Conservation (phyloP, 2,329 filamentous ascomycete species). For the Shiraia sp. region DNA sequence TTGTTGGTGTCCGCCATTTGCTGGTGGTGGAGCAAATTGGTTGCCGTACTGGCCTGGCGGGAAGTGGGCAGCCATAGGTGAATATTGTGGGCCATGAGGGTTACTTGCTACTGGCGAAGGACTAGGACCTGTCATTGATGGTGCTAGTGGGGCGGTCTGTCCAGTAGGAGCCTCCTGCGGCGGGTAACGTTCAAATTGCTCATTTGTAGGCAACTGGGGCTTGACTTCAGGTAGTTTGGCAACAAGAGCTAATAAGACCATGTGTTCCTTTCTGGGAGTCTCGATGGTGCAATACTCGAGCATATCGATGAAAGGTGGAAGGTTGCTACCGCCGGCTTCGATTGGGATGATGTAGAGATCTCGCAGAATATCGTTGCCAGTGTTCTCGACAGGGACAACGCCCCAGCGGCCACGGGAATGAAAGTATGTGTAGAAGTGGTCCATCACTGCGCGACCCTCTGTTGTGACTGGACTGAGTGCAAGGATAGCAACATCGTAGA, state of each 20-base stretch:
- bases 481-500: constrained; percentile 83
- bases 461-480: constrained; percentile 68
- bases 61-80: constrained; percentile 33
- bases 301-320: constrained; percentile 86
- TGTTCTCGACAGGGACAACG: constrained; percentile 60
- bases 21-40: constrained; percentile 18
- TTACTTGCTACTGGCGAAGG: constrained; percentile 33
- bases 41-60: constrained; percentile 29
- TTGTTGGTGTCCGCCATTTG: constrained; percentile 11
- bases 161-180: constrained; percentile 14
- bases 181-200: constrained; percentile 29
- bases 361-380: constrained; percentile 75
- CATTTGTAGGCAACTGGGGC: constrained; percentile 31
- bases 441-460: constrained; percentile 64
- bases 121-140: constrained; percentile 26
- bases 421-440: constrained; percentile 86
- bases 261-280: constrained; percentile 69
- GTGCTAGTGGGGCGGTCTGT: constrained; percentile 21
- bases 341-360: constrained; percentile 93
- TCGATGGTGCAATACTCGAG: constrained; percentile 84
- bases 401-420: constrained; percentile 79
- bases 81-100: constrained; percentile 40
- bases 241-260: constrained; percentile 83
- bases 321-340: constrained; percentile 65
- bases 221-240: constrained; percentile 54